Evolutionary conservation across 2,329 filamentous ascomycete genomes (phyloP).

Genomic region (Aspergillus arachidicola): DNA sequence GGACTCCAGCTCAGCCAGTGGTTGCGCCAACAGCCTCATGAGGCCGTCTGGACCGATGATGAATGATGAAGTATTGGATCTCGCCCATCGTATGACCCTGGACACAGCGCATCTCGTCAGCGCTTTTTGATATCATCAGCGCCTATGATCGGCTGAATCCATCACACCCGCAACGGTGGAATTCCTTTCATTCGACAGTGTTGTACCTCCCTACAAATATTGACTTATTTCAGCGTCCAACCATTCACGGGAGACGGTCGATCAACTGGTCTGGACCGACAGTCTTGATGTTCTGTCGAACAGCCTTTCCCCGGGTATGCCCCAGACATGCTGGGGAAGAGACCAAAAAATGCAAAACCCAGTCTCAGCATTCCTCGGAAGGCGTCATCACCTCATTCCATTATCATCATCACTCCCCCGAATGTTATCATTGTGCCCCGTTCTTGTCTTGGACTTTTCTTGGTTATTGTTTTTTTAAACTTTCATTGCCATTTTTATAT

Average conservation of each 20-base stretch:
- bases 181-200: slow-evolving; percentile 18
- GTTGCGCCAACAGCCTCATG: slow-evolving; percentile 13
- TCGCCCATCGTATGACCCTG: slow-evolving; percentile 25
- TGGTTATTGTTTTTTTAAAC: neutral
- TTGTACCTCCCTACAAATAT: slow-evolving; percentile 2
- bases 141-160: slow-evolving; percentile 19
- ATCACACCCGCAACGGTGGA: slow-evolving; percentile 12
- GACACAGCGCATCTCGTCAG: slow-evolving; percentile 1
- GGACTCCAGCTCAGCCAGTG: slow-evolving; percentile 16
- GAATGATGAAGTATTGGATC: slow-evolving; percentile 27
- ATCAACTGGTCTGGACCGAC: slow-evolving; percentile 27
- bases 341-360: slow-evolving; percentile 3
- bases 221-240: slow-evolving; percentile 20
- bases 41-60: slow-evolving; percentile 13
- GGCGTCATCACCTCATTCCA: slow-evolving; percentile 13
- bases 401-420: slow-evolving; percentile 10
- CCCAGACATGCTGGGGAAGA: slow-evolving; percentile 18
- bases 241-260: slow-evolving; percentile 17
- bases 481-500: neutral
- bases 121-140: slow-evolving; percentile 10
- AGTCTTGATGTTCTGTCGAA: slow-evolving; percentile 17
- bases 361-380: neutral
- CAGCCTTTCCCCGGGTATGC: slow-evolving; percentile 20
- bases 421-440: slow-evolving; percentile 13
- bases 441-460: neutral